A percentile compares a stretch with the other conserved stretches of the same genome.
These are phyloP conservation scores for Wallacemonas sp. DNA, from an alignment of 208 protist genomes.

Conservation along the genomic window DNA sequence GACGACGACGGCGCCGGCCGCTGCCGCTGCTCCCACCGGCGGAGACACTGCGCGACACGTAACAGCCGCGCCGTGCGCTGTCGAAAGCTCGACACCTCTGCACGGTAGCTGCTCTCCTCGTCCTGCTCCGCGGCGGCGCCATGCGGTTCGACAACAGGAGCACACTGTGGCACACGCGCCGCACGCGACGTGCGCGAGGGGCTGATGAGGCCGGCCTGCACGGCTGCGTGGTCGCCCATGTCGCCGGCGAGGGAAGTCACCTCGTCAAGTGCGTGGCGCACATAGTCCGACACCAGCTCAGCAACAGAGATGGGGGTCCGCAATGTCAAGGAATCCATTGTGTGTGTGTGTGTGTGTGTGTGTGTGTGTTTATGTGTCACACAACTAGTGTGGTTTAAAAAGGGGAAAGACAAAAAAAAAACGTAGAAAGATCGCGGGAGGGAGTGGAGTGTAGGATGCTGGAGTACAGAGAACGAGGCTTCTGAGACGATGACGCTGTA, in stretches of 20 bases:
- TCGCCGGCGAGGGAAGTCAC: constrained; percentile 13
- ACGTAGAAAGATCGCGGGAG: background rate
- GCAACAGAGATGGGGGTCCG: constrained; percentile 19
- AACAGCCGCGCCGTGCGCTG: constrained; percentile 21
- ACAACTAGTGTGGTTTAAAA: background rate
- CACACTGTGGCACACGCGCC: too few relatives aligned
- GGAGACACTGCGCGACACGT: constrained; percentile 20
- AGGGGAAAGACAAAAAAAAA: constrained; percentile 2
- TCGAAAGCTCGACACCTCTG: constrained; percentile 20
- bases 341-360: background rate
- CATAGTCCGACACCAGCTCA: constrained; percentile 48
- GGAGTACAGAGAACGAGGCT: too few relatives aligned
- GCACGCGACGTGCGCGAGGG: background rate
- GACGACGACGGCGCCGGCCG: background rate
- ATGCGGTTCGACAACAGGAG: too few relatives aligned
- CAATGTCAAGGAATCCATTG: constrained; percentile 8
- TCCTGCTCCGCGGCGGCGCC: background rate
- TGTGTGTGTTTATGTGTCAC: background rate
- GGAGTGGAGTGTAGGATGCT: too few relatives aligned
- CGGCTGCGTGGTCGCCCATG: constrained; percentile 1
- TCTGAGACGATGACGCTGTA: too few relatives aligned
- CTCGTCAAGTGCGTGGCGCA: constrained; percentile 49
- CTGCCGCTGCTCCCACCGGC: constrained; percentile 6
- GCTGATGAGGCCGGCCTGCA: background rate
- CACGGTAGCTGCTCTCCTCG: constrained; percentile 17